Percentiles rank a stretch among this genome's conserved stretches.
Conservation (phyloP, 768 basidiomycete genomes). For the Tricholoma sp. region DNA sequence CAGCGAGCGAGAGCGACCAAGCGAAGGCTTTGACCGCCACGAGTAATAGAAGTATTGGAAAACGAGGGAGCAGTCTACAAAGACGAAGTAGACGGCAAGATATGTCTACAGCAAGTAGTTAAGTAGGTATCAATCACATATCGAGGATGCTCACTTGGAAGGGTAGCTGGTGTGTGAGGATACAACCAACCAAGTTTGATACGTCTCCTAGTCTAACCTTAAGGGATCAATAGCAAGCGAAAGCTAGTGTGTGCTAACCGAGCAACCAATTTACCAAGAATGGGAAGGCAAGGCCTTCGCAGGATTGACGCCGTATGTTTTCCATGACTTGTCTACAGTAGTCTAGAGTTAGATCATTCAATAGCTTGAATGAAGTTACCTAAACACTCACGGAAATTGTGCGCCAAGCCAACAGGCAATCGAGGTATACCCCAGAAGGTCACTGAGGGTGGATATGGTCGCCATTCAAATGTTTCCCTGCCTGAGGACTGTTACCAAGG, state of each 20-base stretch:
- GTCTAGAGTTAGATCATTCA: neutral
- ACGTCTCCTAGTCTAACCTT: constrained; percentile 63
- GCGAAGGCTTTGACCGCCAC: constrained; percentile 28
- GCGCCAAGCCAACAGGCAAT: constrained; percentile 82
- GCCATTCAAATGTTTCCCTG: neutral
- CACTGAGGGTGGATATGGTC: constrained; percentile 39
- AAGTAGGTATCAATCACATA: constrained; percentile 7
- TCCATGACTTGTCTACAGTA: constrained; percentile 71
- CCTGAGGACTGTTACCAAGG: neutral
- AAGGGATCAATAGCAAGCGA: neutral
- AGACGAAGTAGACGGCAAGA: constrained; percentile 88
- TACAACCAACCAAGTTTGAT: constrained; percentile 87
- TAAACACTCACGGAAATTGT: constrained; percentile 73
- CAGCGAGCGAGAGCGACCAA: constrained; percentile 36
- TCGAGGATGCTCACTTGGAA: constrained; percentile 67
- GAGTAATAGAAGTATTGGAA: constrained; percentile 81
- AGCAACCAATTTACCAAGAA: constrained; percentile 93
- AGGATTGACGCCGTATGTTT: constrained; percentile 70
- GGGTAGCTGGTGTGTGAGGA: constrained; percentile 89
- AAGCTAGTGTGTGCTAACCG: constrained; percentile 43
- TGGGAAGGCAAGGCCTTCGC: constrained; percentile 87
- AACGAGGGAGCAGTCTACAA: constrained; percentile 73
- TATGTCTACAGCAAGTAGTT: constrained; percentile 51
- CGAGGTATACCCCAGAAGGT: constrained; percentile 64
- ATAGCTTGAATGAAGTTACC: neutral